Base-by-base conservation (phyloP, 306 rosid genomes). In the Mimosa bimucronata region DNA sequence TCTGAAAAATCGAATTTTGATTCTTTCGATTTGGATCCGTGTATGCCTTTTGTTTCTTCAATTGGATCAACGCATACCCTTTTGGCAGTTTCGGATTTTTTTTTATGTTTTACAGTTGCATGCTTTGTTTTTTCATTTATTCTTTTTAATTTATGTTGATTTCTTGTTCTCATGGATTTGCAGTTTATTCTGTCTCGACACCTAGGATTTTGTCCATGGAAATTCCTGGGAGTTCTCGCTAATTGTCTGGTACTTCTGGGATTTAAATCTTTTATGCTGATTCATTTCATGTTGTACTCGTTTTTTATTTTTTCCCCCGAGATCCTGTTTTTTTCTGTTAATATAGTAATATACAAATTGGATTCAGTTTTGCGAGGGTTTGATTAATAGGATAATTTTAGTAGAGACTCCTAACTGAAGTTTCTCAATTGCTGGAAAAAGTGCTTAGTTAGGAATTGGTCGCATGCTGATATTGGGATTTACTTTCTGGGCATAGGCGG, bases 161-260 rank as follows among this genome's bases (percentile, higher is more conserved):
- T 71, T 74, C 18, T 82, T 1, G 0, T 46, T 74, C 6, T 67
- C 71, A 8, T 58, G 65, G 74, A 41, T 84, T 80, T 81, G 81
- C 90, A 88, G 91, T 57, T 84, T 50, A 60, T 77, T 73, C 73
- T 75, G 79, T 66, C 84, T 80, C 84, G 81, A 80, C 78, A 75
- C 79, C 77, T 74, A 82, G 86, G 83, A 82, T 78, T 38, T 73
- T 40, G 77, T 44, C 31, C 45, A 80, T 72, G 65, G 38, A 53
- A 66, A 2, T n/a, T 57, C 74, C 46, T 7, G 70, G 77, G 72
- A 28, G 73, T 19, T 57, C 28, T 50, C 26, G 80, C 76, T 69
- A 80, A 78, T 65, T 82, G 44, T 66, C 78, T 70, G 83, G 77
- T 70, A 38, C 57, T 9, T 37, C 61, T 14, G 13, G 60, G 81